Conservation (phyloP, 2,329 filamentous ascomycete species). For the Teratosphaeria zuluensis region DNA sequence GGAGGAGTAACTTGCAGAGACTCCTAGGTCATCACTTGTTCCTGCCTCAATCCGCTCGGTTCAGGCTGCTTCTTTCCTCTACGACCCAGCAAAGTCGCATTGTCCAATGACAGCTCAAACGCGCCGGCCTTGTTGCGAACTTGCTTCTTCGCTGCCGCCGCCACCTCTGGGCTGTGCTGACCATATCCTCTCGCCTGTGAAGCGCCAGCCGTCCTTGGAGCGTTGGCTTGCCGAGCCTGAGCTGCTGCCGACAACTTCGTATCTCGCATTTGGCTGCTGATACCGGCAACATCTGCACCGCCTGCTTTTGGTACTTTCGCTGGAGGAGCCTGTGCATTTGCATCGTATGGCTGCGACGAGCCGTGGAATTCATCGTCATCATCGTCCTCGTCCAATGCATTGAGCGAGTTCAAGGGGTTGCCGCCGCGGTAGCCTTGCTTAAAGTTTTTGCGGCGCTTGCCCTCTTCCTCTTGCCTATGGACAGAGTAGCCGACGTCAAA, state of each 20-base stretch:
- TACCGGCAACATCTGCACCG: constrained; percentile 51
- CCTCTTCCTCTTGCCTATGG: constrained; percentile 91
- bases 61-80: constrained; percentile 40
- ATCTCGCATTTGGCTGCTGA: constrained; percentile 82
- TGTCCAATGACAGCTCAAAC: constrained; percentile 87
- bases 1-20: background rate
- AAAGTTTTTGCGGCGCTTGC: constrained; percentile 79
- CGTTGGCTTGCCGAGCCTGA: constrained; percentile 47
- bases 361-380: constrained; percentile 58
- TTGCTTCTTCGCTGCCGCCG: constrained; percentile 72
- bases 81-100: constrained; percentile 77
- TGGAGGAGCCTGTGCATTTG: constrained; percentile 40
- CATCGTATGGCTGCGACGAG: constrained; percentile 41
- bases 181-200: constrained; percentile 61
- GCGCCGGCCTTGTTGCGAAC: constrained; percentile 64
- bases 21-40: constrained; percentile 16
- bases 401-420: constrained; percentile 56
- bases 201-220: constrained; percentile 43
- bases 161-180: constrained; percentile 76
- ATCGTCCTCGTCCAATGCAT: constrained; percentile 54
- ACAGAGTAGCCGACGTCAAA: constrained; percentile 98
- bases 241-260: constrained; percentile 63
- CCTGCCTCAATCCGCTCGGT: constrained; percentile 36
- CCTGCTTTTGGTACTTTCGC: constrained; percentile 58
- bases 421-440: constrained; percentile 57